Evolutionary conservation across 169 alveolate genomes (phyloP), one percentile per base, ranked within the genome.

Genomic region (Plasmodium knowlesi): DNA sequence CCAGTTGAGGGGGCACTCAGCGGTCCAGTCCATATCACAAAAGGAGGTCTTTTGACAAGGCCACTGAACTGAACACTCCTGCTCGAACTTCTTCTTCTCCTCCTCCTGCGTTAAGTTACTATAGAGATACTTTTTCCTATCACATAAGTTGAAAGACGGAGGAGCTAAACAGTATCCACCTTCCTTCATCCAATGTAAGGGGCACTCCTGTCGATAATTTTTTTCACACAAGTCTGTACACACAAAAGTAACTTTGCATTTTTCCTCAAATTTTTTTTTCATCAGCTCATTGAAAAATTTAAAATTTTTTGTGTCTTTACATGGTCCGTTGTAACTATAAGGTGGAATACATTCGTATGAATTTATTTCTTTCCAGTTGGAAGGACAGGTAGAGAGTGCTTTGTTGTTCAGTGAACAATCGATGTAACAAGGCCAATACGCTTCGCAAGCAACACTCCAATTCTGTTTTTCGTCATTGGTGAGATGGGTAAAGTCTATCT

Each of bases 371-470:
- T 30, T 61, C 94, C 94, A 90, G 19, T 43, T 61, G 71, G 72
- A 57, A 37, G 94, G 94, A 81, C 94, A 90, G 19, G 28, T 43
- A 10, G 94, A 90, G n/a, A 80, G 30, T 28, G 30, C n/a, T 53
- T 71, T 43, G 39, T 57, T 78, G 14, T 61, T n/a, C 9, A 57
- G 32, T n/a, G 43, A 3, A 16, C 94, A 90, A 43, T 90, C 83
- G 43, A 61, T 46, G 73, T 90, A 90, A 81, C 94, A 90, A 8
- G 90, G 92, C 94, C 94, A 90, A 90, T 80, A 90, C 19, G 94
- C 94, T 61, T 82, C 94, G 71, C 94, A 90, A 14, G 92, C 92
- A 32, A 81, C 34, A 80, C 94, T 90, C 94, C 94, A 90, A 32
- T 90, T 50, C 67, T 90, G 76, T 90, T 90, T 90, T 70, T 90